Evolutionary conservation across 73 alveolate species (phyloP).

Genomic region (Effrenium voratum): DNA sequence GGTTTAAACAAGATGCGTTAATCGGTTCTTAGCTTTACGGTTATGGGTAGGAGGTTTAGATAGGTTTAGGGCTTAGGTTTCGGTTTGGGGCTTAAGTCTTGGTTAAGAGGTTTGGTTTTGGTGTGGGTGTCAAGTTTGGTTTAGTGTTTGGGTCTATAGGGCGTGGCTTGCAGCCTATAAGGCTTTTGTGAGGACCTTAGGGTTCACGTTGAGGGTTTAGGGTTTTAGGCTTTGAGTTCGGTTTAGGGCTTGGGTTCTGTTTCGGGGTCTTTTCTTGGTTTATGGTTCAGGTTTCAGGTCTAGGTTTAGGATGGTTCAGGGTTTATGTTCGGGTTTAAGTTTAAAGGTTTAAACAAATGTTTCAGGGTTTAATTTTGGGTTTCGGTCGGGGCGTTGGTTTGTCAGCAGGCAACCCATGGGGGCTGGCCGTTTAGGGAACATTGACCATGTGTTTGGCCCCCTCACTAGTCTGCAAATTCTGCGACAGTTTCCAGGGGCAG

Average conservation of each 20-base stretch:
- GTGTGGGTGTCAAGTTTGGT: background rate
- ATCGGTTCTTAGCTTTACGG: no score
- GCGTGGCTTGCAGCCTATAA: background rate
- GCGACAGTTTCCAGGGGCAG: no score
- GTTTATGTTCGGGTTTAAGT: background rate
- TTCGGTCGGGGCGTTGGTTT: no score
- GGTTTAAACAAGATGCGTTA: no score
- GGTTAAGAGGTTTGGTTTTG: background rate
- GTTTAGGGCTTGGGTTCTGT: background rate
- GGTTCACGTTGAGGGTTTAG: background rate
- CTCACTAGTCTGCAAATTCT: no score
- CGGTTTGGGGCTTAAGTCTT: background rate
- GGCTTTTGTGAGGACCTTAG: background rate
- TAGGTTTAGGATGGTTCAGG: background rate
- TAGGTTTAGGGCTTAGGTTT: no score
- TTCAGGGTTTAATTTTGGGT: no score
- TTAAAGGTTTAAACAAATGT: no score
- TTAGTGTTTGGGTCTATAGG: background rate
- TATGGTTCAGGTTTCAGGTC: background rate
- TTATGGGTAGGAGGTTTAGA: no score
- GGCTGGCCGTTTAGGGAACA: no score
- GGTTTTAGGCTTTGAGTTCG: background rate
- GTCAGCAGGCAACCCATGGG: no score
- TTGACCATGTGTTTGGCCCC: no score
- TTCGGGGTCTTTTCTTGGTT: background rate